phyloP scores from a whole-genome alignment of 1,139 yeast genomes.

The Blastobotrys buckinghamii region DNA sequence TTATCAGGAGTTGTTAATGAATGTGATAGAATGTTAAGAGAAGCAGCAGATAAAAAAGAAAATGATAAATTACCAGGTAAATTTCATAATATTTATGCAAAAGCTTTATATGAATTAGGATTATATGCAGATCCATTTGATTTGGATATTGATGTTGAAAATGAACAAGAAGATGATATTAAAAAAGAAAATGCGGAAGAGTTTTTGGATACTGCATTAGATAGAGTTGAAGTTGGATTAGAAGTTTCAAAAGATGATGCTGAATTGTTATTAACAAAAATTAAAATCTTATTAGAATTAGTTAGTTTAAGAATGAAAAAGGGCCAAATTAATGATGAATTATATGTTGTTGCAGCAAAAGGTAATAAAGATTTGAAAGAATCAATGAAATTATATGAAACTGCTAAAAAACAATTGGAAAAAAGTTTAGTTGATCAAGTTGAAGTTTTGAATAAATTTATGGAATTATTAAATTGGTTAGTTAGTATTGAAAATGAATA shows the following conservation, averaged over 20 bases:
- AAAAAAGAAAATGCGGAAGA: conserved; percentile 39
- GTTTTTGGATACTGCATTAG: conserved; percentile 64
- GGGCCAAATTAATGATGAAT: conserved; percentile 9
- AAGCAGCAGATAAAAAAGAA: conserved; percentile 24
- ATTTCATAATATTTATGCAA: conserved; percentile 70
- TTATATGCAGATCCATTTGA: conserved; percentile 26
- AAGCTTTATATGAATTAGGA: conserved; percentile 65
- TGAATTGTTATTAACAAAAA: conserved; percentile 46
- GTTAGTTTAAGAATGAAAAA: conserved; percentile 28
- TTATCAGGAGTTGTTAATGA: conserved; percentile 87
- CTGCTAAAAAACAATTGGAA: conserved; percentile 39
- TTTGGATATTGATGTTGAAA: background rate
- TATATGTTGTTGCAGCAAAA: conserved; percentile 13
- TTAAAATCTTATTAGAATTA: conserved; percentile 48
- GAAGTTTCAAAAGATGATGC: conserved; percentile 41
- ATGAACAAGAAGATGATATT: background rate
- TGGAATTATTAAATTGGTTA: conserved; percentile 48
- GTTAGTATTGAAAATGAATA: conserved; percentile 52
- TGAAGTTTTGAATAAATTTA: conserved; percentile 33
- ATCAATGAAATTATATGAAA: conserved; percentile 42
- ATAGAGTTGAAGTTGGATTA: conserved; percentile 60
- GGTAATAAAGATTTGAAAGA: conserved; percentile 34
- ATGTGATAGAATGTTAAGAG: conserved; percentile 72
- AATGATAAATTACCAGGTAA: conserved; percentile 43
- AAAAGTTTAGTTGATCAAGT: conserved; percentile 22